A percentile compares a stretch with the other conserved stretches of the same genome.
phyloP scores from a whole-genome alignment of 148 eudicot genomes.

The Persicaria maculosa region DNA sequence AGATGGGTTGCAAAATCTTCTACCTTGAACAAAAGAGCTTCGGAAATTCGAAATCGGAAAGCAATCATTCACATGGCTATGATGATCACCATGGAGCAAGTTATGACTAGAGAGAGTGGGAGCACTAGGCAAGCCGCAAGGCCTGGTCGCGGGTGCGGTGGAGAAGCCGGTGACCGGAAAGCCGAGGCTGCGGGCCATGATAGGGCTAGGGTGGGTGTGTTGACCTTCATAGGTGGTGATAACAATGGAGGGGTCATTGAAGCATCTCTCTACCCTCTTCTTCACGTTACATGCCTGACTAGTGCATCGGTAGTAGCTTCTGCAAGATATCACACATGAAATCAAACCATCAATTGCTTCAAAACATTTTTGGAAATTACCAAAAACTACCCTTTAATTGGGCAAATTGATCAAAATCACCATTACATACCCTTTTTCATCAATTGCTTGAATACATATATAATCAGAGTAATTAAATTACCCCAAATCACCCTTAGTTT shows the following conservation, averaged over 20 bases:
- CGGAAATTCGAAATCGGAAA: background rate
- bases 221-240: constrained; percentile 92
- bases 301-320: constrained; percentile 96
- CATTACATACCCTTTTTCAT: too few species aligned
- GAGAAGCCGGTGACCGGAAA: constrained; percentile 22
- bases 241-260: constrained; percentile 54
- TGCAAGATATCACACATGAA: constrained; percentile 13
- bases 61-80: background rate
- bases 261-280: constrained; percentile 79
- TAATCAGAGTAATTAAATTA: too few species aligned
- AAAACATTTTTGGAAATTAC: too few species aligned
- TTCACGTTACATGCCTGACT: constrained; percentile 72
- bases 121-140: background rate
- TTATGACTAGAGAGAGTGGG: background rate
- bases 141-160: background rate
- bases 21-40: constrained; percentile 4
- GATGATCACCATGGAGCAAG: background rate
- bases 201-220: constrained; percentile 71
- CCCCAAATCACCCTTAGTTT: too few species aligned
- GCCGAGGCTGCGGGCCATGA: constrained; percentile 23
- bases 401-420: too few species aligned
- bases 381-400: too few species aligned
- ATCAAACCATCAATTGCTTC: background rate
- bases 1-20: background rate
- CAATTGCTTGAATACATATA: too few species aligned